These are phyloP conservation scores for Blastocystis sp. DNA, from an alignment of 352 stramenopile genomes.

Conservation along the genomic window DNA sequence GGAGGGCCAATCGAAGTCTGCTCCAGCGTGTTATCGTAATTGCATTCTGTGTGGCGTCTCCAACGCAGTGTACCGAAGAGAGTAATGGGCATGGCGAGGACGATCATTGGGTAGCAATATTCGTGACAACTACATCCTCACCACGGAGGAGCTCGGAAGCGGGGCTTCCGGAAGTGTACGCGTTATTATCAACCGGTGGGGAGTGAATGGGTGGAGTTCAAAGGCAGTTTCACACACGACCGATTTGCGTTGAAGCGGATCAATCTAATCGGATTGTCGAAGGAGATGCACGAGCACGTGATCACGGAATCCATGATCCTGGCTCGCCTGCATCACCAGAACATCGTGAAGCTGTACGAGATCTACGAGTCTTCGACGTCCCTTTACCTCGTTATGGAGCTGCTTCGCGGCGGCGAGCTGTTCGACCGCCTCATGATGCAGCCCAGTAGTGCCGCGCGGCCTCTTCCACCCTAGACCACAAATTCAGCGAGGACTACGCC, in stretches of 20 bases:
- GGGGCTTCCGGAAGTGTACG: slow-evolving; percentile 58
- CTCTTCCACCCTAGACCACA: slow-evolving; percentile 15
- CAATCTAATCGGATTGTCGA: slow-evolving; percentile 27
- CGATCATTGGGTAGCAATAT: slow-evolving; percentile 43
- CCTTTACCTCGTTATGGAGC: slow-evolving; percentile 65
- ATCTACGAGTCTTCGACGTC: slow-evolving; percentile 45
- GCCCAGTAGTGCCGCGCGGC: not conserved
- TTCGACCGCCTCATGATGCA: slow-evolving; percentile 58
- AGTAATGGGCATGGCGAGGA: not conserved
- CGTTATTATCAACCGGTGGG: slow-evolving; percentile 24
- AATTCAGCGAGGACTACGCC: slow-evolving; percentile 60
- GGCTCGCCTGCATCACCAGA: slow-evolving; percentile 52
- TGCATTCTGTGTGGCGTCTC: slow-evolving; percentile 56
- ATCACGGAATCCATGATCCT: slow-evolving; percentile 54
- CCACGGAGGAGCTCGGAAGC: slow-evolving; percentile 40
- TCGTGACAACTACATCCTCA: slow-evolving; percentile 53
- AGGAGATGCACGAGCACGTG: not conserved
- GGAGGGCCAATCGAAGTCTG: too few species aligned
- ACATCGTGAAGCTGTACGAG: slow-evolving; percentile 68
- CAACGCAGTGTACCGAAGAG: slow-evolving; percentile 52
- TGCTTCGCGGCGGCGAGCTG: slow-evolving; percentile 51
- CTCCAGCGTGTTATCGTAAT: not conserved
- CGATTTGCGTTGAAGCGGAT: slow-evolving; percentile 64
- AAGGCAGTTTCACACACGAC: slow-evolving; percentile 26
- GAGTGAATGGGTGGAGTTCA: not conserved